These are phyloP conservation scores for Annona cherimola DNA, from an alignment of 164 flowering plant species.

Conservation along the genomic window DNA sequence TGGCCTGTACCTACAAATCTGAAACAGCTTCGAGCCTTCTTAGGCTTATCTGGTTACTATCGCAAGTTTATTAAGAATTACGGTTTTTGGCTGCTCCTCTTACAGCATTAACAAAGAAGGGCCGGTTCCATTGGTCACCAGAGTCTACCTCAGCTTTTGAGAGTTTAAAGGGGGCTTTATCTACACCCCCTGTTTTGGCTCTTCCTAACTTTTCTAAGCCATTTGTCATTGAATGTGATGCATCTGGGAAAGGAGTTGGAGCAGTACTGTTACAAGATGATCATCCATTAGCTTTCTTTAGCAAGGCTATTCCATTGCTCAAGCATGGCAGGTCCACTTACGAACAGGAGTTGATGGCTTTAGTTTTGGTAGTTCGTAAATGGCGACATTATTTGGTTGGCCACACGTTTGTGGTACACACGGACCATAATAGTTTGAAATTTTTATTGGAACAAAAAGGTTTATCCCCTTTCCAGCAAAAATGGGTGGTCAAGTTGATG, in stretches of 20 bases:
- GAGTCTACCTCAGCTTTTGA: constrained; percentile 4
- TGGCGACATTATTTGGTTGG: neutral
- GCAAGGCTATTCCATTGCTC: neutral
- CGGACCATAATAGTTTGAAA: neutral
- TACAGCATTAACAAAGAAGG: constrained; percentile 7
- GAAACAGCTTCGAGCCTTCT: constrained; percentile 2
- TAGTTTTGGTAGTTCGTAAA: neutral
- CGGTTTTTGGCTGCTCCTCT: neutral
- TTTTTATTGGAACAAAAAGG: neutral
- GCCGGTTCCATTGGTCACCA: neutral
- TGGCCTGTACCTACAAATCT: constrained; percentile 11
- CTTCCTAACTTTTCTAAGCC: no score
- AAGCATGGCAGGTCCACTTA: neutral
- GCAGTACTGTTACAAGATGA: neutral
- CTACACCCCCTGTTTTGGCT: neutral
- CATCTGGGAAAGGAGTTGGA: no score
- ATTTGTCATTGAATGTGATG: no score
- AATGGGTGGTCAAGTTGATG: neutral
- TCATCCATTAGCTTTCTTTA: neutral
- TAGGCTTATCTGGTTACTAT: constrained; percentile 13
- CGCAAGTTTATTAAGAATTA: constrained; percentile 7
- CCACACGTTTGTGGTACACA: neutral
- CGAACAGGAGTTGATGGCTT: neutral
- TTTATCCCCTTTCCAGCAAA: neutral
- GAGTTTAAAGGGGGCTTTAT: neutral